Evolutionary conservation across 306 rosid species (phyloP).

Genomic region (Luffa acutangula): DNA sequence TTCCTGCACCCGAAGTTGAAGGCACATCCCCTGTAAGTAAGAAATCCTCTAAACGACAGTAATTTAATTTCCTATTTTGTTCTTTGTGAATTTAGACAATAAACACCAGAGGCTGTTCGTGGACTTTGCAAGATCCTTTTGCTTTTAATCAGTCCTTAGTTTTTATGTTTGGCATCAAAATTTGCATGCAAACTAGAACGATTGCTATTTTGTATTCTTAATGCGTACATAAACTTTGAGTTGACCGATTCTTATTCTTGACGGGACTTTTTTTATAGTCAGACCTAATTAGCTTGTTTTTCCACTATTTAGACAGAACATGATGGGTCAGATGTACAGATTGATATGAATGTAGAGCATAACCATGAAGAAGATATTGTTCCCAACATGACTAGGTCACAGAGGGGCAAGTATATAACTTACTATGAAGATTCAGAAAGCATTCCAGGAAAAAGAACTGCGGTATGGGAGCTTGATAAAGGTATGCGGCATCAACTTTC

Average conservation of each 20-base stretch:
- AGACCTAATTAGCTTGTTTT: not conserved
- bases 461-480: slow-evolving; percentile 97
- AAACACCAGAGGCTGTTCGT: not conserved
- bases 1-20: not conserved
- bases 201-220: not conserved
- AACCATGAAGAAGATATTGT: slow-evolving; percentile 52
- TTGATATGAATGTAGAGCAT: slow-evolving; percentile 70
- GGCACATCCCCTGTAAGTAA: not conserved
- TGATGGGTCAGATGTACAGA: slow-evolving; percentile 83
- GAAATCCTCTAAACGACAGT: not conserved
- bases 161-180: not conserved
- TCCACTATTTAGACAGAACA: slow-evolving; percentile 62
- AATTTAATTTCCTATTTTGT: not conserved
- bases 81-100: not conserved
- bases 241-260: not conserved
- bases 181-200: not conserved
- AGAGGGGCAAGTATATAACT: slow-evolving; percentile 74
- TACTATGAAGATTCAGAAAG: slow-evolving; percentile 88
- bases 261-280: not conserved
- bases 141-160: not conserved
- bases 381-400: slow-evolving; percentile 68
- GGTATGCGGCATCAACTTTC: slow-evolving; percentile 28
- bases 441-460: slow-evolving; percentile 86
- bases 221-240: not conserved
- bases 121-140: not conserved